These are phyloP conservation scores for Pseudoscleropodium purum DNA, from an alignment of 225 moss, liverwort and hornwort genomes.

Conservation along the genomic window DNA sequence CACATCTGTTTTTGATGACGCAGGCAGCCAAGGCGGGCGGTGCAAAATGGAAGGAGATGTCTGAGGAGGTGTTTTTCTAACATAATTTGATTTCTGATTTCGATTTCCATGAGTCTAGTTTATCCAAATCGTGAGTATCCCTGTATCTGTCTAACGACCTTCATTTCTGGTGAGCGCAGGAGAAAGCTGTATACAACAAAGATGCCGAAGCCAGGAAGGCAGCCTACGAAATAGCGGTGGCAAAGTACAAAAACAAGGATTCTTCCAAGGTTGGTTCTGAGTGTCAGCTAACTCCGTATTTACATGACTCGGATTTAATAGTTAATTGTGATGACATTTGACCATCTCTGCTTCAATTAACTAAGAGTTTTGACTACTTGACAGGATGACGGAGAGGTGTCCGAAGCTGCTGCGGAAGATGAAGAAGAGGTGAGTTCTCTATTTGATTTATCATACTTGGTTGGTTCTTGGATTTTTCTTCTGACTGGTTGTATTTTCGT, in stretches of 20 bases:
- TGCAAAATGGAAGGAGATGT: conserved; percentile 32
- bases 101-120: too few relatives aligned
- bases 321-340: background rate
- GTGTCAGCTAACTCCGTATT: background rate
- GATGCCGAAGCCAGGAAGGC: conserved; percentile 32
- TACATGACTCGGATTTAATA: background rate
- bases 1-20: background rate
- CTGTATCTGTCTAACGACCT: background rate
- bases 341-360: background rate
- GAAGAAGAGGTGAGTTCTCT: conserved; percentile 7
- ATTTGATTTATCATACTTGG: background rate
- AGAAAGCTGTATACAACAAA: conserved; percentile 28
- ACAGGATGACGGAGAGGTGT: conserved; percentile 36
- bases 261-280: conserved; percentile 11
- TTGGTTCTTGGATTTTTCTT: too few relatives aligned
- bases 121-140: background rate
- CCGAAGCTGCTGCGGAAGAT: conserved; percentile 27
- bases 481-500: background rate
- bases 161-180: conserved; percentile 2
- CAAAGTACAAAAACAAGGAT: conserved; percentile 26
- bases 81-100: background rate
- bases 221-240: conserved; percentile 31
- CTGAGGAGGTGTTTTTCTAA: conserved; percentile 15
- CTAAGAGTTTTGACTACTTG: background rate
- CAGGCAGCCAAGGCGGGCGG: conserved; percentile 34